phyloP scores from a whole-genome alignment of 352 stramenopile species.

The Poterioochromonas sp. region DNA sequence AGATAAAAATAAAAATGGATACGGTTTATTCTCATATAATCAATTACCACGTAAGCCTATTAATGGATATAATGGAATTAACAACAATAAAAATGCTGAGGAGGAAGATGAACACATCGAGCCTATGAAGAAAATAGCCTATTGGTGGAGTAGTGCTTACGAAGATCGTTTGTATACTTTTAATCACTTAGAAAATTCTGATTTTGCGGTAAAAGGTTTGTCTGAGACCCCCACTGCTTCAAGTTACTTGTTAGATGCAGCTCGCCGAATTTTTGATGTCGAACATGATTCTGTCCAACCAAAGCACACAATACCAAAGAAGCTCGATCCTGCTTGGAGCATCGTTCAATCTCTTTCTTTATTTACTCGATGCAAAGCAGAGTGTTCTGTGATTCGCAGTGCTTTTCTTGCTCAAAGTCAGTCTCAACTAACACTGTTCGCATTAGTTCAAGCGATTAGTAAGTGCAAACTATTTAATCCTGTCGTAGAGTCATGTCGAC shows the following conservation, averaged over 20 bases:
- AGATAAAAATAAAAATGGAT: background rate
- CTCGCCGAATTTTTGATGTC: background rate
- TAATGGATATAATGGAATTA: no score
- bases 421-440: no score
- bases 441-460: no score
- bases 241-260: background rate
- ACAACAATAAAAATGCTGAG: background rate
- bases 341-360: background rate
- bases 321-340: background rate
- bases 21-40: constrained; percentile 16
- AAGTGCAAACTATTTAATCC: no score
- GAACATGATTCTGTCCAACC: background rate
- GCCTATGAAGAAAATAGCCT: background rate
- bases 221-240: background rate
- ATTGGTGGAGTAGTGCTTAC: constrained; percentile 13
- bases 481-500: background rate
- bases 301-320: background rate
- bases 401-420: no score
- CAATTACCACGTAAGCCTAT: background rate
- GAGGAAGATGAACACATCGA: background rate
- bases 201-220: no score
- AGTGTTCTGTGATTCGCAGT: no score
- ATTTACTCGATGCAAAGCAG: no score
- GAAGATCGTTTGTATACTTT: background rate
- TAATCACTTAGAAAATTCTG: background rate